Percentiles rank a stretch among this genome's conserved stretches.
Evolutionary conservation across 176 grass and related monocot genomes (phyloP).

Genomic region (Hordeum marinum): DNA sequence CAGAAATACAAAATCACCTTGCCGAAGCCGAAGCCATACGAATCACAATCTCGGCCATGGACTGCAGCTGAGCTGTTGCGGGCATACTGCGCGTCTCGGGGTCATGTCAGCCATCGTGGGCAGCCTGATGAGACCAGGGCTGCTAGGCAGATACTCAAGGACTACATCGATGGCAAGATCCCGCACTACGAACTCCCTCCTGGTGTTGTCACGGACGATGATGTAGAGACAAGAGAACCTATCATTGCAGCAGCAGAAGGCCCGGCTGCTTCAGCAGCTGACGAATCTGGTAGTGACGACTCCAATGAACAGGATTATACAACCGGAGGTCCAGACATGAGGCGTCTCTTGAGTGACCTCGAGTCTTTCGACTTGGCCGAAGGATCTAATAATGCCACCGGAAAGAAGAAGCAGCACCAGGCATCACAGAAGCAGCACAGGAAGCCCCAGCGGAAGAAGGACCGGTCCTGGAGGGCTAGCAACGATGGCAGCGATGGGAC

Average conservation of each 20-base stretch:
- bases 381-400: conserved; percentile 7
- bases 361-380: conserved; percentile 54
- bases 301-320: background rate
- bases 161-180: conserved; percentile 90
- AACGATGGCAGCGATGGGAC: conserved; percentile 49
- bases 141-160: conserved; percentile 81
- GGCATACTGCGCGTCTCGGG: conserved; percentile 69
- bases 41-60: conserved; percentile 52
- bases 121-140: conserved; percentile 80
- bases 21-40: conserved; percentile 70
- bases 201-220: background rate
- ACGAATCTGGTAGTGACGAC: background rate
- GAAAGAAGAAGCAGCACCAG: conserved; percentile 38
- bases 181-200: conserved; percentile 85
- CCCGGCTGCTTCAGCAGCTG: background rate
- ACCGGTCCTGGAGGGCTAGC: conserved; percentile 63
- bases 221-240: background rate
- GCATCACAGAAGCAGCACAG: conserved; percentile 43
- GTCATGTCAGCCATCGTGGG: conserved; percentile 74
- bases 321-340: conserved; percentile 23
- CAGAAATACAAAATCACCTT: conserved; percentile 69
- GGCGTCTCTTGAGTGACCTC: conserved; percentile 41
- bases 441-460: conserved; percentile 75
- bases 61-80: conserved; percentile 65
- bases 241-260: background rate